Conservation (phyloP, 2,329 filamentous ascomycete genomes). For the Furcasterigmium furcatum region DNA sequence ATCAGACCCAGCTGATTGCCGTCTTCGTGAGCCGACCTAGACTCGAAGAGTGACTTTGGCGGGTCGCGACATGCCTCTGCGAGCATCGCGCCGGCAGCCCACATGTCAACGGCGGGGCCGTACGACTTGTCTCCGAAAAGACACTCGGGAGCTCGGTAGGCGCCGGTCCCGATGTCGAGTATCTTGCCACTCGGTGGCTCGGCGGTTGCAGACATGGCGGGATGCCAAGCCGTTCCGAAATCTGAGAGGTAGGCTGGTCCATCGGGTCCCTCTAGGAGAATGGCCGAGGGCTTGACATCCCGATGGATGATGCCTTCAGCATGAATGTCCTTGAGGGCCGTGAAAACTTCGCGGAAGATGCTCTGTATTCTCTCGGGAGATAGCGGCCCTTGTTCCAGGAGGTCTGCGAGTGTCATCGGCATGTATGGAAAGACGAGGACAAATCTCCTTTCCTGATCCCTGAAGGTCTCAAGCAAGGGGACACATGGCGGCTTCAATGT, state of each 20-base stretch:
- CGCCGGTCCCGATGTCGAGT: conserved; percentile 88
- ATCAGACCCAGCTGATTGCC: conserved; percentile 91
- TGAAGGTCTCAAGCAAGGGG: conserved; percentile 69
- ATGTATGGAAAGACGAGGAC: conserved; percentile 85
- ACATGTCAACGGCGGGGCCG: conserved; percentile 74
- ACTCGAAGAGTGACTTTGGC: conserved; percentile 73
- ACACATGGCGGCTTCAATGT: conserved; percentile 57
- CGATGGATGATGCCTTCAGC: conserved; percentile 77
- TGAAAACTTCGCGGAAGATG: conserved; percentile 66
- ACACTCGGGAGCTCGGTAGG: conserved; percentile 86
- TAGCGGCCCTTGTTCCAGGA: conserved; percentile 52
- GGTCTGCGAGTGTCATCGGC: conserved; percentile 65
- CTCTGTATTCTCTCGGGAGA: conserved; percentile 24
- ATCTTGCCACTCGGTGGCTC: conserved; percentile 72
- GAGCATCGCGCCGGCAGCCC: conserved; percentile 81
- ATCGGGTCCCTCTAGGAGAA: conserved; percentile 64
- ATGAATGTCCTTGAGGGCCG: conserved; percentile 71
- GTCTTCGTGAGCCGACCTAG: conserved; percentile 67
- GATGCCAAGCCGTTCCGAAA: conserved; percentile 89
- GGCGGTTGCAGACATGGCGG: conserved; percentile 48
- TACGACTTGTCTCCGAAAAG: conserved; percentile 82
- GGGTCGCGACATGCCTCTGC: conserved; percentile 64
- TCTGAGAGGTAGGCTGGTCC: conserved; percentile 81
- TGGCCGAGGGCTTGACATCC: conserved; percentile 89
- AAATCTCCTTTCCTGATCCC: conserved; percentile 66